Evolutionary conservation across 1,139 yeast species (phyloP), one percentile per base, ranked within the genome.

Genomic region (Candida tetrigidarum): DNA sequence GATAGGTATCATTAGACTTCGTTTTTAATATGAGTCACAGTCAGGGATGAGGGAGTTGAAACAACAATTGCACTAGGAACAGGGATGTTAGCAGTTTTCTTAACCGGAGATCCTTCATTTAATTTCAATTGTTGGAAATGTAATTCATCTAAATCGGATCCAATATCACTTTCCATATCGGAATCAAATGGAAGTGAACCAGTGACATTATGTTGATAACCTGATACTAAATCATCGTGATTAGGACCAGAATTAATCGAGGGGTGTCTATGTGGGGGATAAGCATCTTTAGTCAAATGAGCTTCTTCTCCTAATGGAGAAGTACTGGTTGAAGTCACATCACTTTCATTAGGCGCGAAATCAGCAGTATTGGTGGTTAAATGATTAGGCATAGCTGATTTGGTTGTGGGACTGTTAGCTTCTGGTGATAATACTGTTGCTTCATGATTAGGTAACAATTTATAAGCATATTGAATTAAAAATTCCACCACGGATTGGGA

Each of bases 401-500:
- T 28, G 11, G 15, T 16, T 11, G 39, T 36, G 4, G 41, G 46
- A 11, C 46, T 33, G 20, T 49, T 26, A 11, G 45, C 30, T 20
- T 25, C 36, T 20, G 27, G 34, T 7, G 40, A 36, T 23, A 35
- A 43, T 30, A 33, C 43, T 53, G 47, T 26, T 36, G 15, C 29
- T 22, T 44, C 46, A 34, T 67, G 70, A 46, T 63, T 66, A 9
- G 93, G 91, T 48, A 90, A 69, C 44, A 91, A 73, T 63, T 84
- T 84, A 63, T 86, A 86, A 20, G 93, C 86, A 60, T 92, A 91
- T 54, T 86, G 93, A 47, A 93, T 88, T 67, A 93, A 77, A 55
- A 93, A 91, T 60, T 92, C 96, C 26, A 93, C 86, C 23, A 90
- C 97, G 9, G 84, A 77, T 55, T 93, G 90, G 2, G 96, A 88